Evolutionary conservation across 2,329 filamentous ascomycete species (phyloP), one percentile per base, ranked within the genome.

Genomic region (Aspergillus pseudoterreus): DNA sequence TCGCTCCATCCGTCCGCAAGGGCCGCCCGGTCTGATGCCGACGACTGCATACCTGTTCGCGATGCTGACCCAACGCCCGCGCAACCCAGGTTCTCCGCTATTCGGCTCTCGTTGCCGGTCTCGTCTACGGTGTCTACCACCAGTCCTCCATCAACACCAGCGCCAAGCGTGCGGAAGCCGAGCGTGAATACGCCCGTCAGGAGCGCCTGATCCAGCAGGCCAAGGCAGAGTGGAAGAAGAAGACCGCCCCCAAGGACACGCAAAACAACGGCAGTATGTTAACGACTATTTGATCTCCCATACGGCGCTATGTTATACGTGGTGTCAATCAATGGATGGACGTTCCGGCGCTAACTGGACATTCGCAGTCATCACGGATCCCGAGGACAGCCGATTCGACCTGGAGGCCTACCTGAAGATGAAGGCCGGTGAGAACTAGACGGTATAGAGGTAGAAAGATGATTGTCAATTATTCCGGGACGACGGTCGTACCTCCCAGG

Each of bases 91-190:
- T 99, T 75, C 84, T 97, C 75, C 92, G 94, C 78, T 99, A 92
- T 83, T 92, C 91, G 70, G 92, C 92, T 71, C 88, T 99, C 63
- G 88, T 86, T 69, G 81, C 90, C 68, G 94, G 94, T 72, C 79
- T 97, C 71, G 86, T 96, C 78, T 99, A 99, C 80, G 94, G 94
- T 74, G 85, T 96, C 80, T 89, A 86, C 76, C 92, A 96, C 80
- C 94, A 99, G 80, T 81, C 87, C 69, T 82, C 84, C 57, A 87
- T 99, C 74, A 86, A 78, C 63, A 75, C 88, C 51, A 75, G 82
- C 66, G 84, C 91, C 69, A 88, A 85, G 76, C 76, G 82, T 56
- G 80, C 85, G 62, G 83, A 86, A 65, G 82, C 83, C 65, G 78
- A 95, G 75, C 84, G 84, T 70, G 90, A 96, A 73, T 97, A 92